These are phyloP conservation scores for Lecanoromycetidae sp. DNA, from an alignment of 2,329 filamentous ascomycete genomes.

Conservation along the genomic window DNA sequence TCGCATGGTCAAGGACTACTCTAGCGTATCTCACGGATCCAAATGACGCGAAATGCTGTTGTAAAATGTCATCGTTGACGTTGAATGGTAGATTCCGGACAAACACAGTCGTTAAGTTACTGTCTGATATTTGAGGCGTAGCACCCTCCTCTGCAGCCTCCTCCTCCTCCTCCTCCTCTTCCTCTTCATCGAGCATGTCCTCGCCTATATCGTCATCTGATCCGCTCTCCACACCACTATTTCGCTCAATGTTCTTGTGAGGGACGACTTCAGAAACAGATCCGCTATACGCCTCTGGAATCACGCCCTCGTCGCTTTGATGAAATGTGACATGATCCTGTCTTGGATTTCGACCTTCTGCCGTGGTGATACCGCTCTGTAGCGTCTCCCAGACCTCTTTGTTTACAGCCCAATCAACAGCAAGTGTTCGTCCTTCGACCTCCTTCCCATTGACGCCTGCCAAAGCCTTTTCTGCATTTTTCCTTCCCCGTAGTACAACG, in stretches of 20 bases:
- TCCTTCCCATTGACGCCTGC: conserved; percentile 77
- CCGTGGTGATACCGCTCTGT: conserved; percentile 29
- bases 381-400: conserved; percentile 71
- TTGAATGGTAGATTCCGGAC: conserved; percentile 90
- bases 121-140: conserved; percentile 26
- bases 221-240: conserved; percentile 1
- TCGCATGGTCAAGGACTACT: conserved; percentile 75
- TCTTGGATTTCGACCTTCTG: not conserved
- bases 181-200: conserved; percentile 17
- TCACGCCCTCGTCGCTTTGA: not conserved
- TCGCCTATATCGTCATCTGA: not conserved
- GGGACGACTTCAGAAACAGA: not conserved
- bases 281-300: not conserved
- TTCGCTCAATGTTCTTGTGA: conserved; percentile 19
- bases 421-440: conserved; percentile 74
- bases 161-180: conserved; percentile 26
- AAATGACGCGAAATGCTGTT: conserved; percentile 77
- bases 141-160: conserved; percentile 28
- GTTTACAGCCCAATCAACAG: conserved; percentile 94
- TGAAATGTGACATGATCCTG: not conserved
- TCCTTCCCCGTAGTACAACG: conserved; percentile 71
- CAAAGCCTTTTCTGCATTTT: conserved; percentile 84
- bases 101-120: conserved; percentile 66
- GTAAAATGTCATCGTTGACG: conserved; percentile 66
- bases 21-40: conserved; percentile 82